Evolutionary conservation across 495 filamentous ascomycete genomes (phyloP).

Genomic region (Tuber umbilicatum): DNA sequence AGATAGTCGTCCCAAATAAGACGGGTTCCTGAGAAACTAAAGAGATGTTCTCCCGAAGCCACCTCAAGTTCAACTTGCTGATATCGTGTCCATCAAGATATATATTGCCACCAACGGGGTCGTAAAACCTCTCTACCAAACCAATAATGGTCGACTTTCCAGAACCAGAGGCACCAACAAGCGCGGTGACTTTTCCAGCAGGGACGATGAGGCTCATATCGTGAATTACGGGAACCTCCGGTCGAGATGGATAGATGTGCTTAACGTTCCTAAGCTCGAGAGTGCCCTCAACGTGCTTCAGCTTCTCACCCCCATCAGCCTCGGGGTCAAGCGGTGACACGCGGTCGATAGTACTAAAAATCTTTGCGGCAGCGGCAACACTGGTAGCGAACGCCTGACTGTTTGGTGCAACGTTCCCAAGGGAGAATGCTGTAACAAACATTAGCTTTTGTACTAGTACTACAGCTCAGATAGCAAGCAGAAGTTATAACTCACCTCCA

Average conservation of each 20-base stretch:
- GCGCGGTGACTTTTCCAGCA: conserved; percentile 86
- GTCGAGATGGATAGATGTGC: conserved; percentile 88
- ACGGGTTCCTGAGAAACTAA: conserved; percentile 82
- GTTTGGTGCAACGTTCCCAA: conserved; percentile 85
- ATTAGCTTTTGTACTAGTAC: conserved; percentile 12
- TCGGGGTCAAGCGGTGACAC: conserved; percentile 78
- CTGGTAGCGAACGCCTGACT: conserved; percentile 74
- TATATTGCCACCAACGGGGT: conserved; percentile 72
- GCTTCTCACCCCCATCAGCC: conserved; percentile 59
- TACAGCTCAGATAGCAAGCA: not conserved
- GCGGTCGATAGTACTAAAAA: conserved; percentile 87
- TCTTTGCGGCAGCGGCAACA: conserved; percentile 78
- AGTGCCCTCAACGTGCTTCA: conserved; percentile 65
- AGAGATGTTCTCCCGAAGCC: conserved; percentile 85
- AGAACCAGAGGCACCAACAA: conserved; percentile 92
- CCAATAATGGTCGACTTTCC: conserved; percentile 96
- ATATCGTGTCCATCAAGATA: conserved; percentile 80
- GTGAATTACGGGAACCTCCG: conserved; percentile 80
- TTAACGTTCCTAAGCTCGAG: conserved; percentile 79
- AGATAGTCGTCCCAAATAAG: conserved; percentile 80
- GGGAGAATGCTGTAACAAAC: conserved; percentile 57
- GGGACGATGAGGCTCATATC: conserved; percentile 72
- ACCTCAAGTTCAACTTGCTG: conserved; percentile 72
- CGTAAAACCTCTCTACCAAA: conserved; percentile 86
- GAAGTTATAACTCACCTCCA: conserved; percentile 45